These are phyloP conservation scores for Neonectria sp. DNA, from an alignment of 2,329 filamentous ascomycete genomes.

Conservation along the genomic window DNA sequence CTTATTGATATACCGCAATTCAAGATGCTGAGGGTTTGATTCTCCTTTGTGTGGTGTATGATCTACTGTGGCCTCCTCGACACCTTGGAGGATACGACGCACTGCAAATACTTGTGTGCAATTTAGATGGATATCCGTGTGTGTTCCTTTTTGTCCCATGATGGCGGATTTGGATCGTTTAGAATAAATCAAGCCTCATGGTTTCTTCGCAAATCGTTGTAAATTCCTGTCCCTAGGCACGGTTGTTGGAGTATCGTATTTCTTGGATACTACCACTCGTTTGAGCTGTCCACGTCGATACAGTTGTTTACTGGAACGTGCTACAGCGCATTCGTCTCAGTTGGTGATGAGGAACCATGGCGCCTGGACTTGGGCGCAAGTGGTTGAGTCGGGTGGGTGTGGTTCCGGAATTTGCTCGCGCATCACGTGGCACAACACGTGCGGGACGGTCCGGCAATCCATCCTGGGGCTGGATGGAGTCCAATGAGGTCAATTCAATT, in stretches of 20 bases:
- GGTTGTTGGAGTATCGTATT: not conserved
- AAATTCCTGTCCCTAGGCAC: not conserved
- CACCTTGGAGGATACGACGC: not conserved
- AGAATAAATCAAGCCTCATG: constrained; percentile 31
- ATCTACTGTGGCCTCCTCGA: not conserved
- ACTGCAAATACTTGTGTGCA: constrained; percentile 2
- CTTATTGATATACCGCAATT: constrained; percentile 45
- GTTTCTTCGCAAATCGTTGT: not conserved
- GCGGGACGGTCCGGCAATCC: constrained; percentile 39
- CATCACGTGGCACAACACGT: constrained; percentile 44
- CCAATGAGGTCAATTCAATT: constrained; percentile 52
- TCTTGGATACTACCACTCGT: not conserved
- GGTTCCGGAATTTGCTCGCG: not conserved
- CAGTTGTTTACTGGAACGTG: not conserved
- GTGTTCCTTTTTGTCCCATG: constrained; percentile 8
- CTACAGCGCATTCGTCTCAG: too few species aligned
- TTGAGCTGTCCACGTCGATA: not conserved
- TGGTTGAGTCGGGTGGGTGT: not conserved
- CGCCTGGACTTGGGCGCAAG: not conserved
- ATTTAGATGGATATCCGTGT: constrained; percentile 9
- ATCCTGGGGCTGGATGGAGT: constrained; percentile 44
- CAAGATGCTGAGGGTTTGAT: constrained; percentile 41
- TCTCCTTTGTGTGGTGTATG: constrained; percentile 29
- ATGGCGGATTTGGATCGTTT: constrained; percentile 16
- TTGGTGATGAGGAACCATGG: not conserved